A percentile compares a stretch with the other conserved stretches of the same genome.
Evolutionary conservation across 139 green algal genomes (phyloP).

Genomic region (Edaphochlamys debaryana): DNA sequence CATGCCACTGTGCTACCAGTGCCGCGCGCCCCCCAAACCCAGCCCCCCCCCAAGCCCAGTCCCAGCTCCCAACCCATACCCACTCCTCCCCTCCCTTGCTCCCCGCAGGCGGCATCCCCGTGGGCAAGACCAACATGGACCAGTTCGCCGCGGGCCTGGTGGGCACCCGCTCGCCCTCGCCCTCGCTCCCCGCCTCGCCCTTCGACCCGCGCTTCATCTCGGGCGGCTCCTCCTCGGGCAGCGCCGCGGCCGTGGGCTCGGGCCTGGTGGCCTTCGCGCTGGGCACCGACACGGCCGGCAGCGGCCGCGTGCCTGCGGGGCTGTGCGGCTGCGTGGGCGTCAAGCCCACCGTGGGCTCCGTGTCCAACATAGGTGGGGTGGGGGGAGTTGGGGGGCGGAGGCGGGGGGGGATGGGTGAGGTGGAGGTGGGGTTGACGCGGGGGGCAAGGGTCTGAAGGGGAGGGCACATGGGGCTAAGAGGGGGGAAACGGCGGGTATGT

Average conservation of each 20-base stretch:
- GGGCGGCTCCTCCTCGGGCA: slow-evolving; percentile 79
- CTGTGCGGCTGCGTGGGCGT: slow-evolving; percentile 83
- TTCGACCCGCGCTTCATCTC: slow-evolving; percentile 76
- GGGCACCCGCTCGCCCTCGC: slow-evolving; percentile 78
- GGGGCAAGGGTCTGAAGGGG: too few relatives aligned
- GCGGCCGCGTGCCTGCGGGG: slow-evolving; percentile 70
- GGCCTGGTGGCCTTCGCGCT: slow-evolving; percentile 81
- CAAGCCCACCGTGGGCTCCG: slow-evolving; percentile 77
- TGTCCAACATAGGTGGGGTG: slow-evolving; percentile 64
- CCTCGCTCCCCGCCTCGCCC: slow-evolving; percentile 60
- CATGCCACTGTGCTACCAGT: too few relatives aligned
- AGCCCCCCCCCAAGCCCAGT: too few relatives aligned
- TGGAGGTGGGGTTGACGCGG: not conserved
- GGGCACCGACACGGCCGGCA: slow-evolving; percentile 87
- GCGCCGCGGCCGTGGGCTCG: slow-evolving; percentile 67
- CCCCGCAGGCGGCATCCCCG: slow-evolving; percentile 67
- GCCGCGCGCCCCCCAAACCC: too few relatives aligned
- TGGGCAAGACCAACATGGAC: slow-evolving; percentile 90
- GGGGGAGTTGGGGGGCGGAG: not conserved
- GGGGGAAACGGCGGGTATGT: too few relatives aligned
- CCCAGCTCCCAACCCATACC: too few relatives aligned
- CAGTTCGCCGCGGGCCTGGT: slow-evolving; percentile 87
- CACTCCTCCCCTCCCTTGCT: too few relatives aligned
- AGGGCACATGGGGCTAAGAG: too few relatives aligned
- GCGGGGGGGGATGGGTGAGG: not conserved